Base-by-base conservation (phyloP, 352 stramenopile genomes). In the Phytophthora sojae region DNA sequence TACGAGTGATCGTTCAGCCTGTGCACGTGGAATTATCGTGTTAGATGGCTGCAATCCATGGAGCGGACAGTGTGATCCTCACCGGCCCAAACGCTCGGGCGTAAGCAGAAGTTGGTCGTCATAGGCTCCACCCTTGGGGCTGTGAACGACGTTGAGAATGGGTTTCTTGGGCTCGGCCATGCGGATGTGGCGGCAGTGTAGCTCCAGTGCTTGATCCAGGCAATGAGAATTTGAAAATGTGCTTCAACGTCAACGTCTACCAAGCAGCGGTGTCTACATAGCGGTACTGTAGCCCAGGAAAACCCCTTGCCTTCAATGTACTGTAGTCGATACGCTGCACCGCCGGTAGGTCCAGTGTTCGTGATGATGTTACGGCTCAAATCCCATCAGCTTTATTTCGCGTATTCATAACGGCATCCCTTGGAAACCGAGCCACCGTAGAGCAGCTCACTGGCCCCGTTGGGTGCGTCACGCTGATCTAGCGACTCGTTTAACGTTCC, bases 1-100 rank as follows among this genome's bases (percentile, higher is more conserved):
- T 66, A 72, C 5, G 75, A 82, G 19, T 69, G 61, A 6, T 63
- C 61, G 23, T 71, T 75, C 12, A 77, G 52, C 2, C 67, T 78
- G 25, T 19, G 19, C 45, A 21, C 6, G 50, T 53, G 32, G 17
- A 52, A 42, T 21, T 9, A 55, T 9, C 19, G 7, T 12, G n/a
- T 51, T 51, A 51, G 8, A 7, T 51, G 11, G 23, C 12, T 21
- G 17, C 17, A 12, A 49, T 11, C 6, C 14, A 21, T 49, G 6
- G 11, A 6, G 21, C 21, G 21, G 35, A 53, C 2, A 61, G 30
- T 23, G 4, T 1, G 39, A 14, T 50, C 12, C 61, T 26, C 37
- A 70, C 55, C 55, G 64, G 44, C 51, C 55, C 35, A 64, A 19
- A 5, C 17, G 55, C 32, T 64, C 42, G 11, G 63, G 63, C 1